phyloP scores from a whole-genome alignment of 805 yeast species.

The Komagataella populi region DNA sequence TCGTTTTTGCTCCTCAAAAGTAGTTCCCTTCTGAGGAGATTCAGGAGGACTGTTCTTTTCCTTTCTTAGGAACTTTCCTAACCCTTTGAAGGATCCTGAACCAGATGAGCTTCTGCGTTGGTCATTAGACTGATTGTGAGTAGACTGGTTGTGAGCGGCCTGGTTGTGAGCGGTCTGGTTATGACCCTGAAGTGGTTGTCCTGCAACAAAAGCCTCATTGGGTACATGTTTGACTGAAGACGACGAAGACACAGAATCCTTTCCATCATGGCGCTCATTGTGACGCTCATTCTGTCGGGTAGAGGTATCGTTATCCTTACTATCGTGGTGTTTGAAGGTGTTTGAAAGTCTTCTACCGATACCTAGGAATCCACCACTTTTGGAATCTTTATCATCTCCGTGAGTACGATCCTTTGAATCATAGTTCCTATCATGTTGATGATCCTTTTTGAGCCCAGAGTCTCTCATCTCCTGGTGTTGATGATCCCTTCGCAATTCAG shows the following conservation, averaged over 20 bases:
- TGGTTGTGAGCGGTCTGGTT: too few species aligned
- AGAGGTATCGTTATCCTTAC: neutral
- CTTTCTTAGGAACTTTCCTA: neutral
- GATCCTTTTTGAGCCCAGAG: neutral
- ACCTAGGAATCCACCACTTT: neutral
- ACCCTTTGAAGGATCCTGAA: neutral
- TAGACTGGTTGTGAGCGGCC: neutral
- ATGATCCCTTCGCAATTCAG: neutral
- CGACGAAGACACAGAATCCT: neutral
- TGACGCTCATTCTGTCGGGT: neutral
- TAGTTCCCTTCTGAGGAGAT: neutral
- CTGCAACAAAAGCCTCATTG: neutral
- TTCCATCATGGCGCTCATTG: neutral
- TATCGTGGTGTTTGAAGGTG: neutral
- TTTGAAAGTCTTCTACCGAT: neutral
- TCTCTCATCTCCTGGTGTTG: neutral
- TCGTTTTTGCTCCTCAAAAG: neutral
- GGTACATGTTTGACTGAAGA: neutral
- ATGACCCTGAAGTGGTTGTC: neutral
- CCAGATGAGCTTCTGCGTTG: neutral
- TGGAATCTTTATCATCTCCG: neutral
- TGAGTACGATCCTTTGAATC: neutral
- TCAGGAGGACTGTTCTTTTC: neutral
- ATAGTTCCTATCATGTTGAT: neutral
- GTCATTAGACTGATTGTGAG: neutral